These are phyloP conservation scores for Pseudozyma pruni DNA, from an alignment of 1,284 basidiomycete species.

Conservation along the genomic window DNA sequence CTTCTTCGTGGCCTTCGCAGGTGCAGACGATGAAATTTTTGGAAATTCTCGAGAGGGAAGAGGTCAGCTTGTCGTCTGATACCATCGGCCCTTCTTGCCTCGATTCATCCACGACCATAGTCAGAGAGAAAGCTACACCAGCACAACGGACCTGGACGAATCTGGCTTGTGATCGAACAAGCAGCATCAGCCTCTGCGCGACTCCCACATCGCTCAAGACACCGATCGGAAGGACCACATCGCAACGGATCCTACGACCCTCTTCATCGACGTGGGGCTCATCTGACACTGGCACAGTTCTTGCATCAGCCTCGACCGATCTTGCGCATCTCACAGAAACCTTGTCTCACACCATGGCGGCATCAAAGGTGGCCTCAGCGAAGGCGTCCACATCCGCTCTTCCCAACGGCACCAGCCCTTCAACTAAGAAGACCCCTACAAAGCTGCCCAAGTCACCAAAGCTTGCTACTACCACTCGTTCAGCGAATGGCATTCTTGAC, in stretches of 20 bases:
- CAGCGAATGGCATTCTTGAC: conserved; percentile 7
- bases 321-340: too few species aligned
- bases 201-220: too few species aligned
- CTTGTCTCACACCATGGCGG: conserved; percentile 27
- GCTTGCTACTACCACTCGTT: not conserved
- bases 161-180: too few species aligned
- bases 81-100: conserved; percentile 2
- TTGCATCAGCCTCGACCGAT: too few species aligned
- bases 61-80: not conserved
- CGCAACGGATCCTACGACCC: too few species aligned
- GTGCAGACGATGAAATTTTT: conserved; percentile 13
- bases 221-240: too few species aligned
- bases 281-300: too few species aligned
- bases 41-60: conserved; percentile 1
- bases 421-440: conserved; percentile 20
- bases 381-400: conserved; percentile 15
- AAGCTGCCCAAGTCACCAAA: conserved; percentile 13
- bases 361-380: conserved; percentile 25
- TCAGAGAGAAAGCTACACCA: not conserved
- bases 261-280: too few species aligned
- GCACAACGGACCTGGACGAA: too few species aligned
- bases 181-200: too few species aligned
- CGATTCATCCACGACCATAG: not conserved
- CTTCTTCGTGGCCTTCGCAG: conserved; percentile 6
- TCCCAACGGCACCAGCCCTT: conserved; percentile 12